A percentile compares a stretch with the other conserved stretches of the same genome.
phyloP scores from a whole-genome alignment of 2,329 filamentous ascomycete genomes.

The Biscogniauxia mediterranea region DNA sequence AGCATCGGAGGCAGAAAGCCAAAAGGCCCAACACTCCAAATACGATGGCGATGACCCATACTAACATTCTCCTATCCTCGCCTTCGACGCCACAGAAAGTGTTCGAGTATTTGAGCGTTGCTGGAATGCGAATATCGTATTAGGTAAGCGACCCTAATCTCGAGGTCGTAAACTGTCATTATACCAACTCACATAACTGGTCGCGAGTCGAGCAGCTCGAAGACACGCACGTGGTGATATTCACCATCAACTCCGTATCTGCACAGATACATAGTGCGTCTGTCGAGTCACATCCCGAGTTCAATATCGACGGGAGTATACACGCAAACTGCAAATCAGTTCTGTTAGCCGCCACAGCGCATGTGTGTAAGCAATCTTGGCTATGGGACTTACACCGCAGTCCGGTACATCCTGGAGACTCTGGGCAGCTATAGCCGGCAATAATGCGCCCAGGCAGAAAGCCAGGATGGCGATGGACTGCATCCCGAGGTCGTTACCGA shows the following conservation, averaged over 20 bases:
- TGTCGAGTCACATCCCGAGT: neutral
- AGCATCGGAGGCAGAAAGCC: constrained; percentile 31
- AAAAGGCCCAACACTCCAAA: constrained; percentile 30
- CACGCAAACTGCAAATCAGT: neutral
- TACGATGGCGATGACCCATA: constrained; percentile 26
- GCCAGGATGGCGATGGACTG: constrained; percentile 16
- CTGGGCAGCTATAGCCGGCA: constrained; percentile 19
- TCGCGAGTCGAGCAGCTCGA: constrained; percentile 28
- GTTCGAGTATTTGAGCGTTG: constrained; percentile 30
- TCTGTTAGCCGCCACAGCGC: neutral
- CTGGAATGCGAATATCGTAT: constrained; percentile 14
- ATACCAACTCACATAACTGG: constrained; percentile 19
- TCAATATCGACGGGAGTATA: neutral
- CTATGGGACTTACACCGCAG: constrained; percentile 21
- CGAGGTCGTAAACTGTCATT: neutral
- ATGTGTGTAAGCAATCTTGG: neutral
- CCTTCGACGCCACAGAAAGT: constrained; percentile 25
- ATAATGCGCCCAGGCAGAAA: constrained; percentile 16
- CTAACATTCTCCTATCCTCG: constrained; percentile 26
- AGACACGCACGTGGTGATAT: constrained; percentile 26
- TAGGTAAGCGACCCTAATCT: constrained; percentile 2
- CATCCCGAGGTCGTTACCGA: constrained; percentile 15
- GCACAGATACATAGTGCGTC: constrained; percentile 26
- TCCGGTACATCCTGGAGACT: constrained; percentile 15
- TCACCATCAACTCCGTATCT: constrained; percentile 19